Base-by-base conservation (phyloP, 2,329 filamentous ascomycete genomes). In the Pseudocercospora ulei region DNA sequence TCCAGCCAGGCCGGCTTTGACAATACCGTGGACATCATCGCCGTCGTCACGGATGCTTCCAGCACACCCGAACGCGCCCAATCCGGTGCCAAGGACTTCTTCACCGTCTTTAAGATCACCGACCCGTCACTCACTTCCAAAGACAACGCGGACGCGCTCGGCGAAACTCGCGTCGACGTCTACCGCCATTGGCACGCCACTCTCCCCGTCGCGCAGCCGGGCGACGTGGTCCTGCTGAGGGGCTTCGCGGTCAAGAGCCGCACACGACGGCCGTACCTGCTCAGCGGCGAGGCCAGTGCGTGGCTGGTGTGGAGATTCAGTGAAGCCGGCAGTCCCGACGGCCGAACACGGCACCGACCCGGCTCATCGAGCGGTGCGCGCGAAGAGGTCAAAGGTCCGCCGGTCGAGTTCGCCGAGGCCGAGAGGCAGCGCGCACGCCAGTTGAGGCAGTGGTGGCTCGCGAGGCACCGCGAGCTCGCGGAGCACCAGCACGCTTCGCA, bases 291-390 rank as follows among this genome's bases (percentile, higher is more conserved):
- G 4, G 59, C 62, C 31, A 66, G 63, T 37, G 58, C 56, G 2
- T 71, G 67, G 67, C 67, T 64, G 40, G 66, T 69, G 2, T 70
- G 66, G 65, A 53, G 63, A 3, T 47, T 48, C 16, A 38, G 33
- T 9, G 46, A 55, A 41, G 25, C 47, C 51, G 57, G 56, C 0
- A 39, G 35, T 6, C 52, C 53, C 33, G 54, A 45, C 3, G 52
- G 18, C 3, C 20, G 37, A 3, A 29, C 14, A 6, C 41, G 40
- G 16, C 44, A 43, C 31, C 43, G 41, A n/a, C 41, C 41, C n/a
- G 36, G 36, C 7, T 26, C 22, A n/a, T 35, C 23, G 16, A 36
- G 29, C 11, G 36, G 16, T 9, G 51, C 53, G 5, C 48, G 48
- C 13, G 67, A 69, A 44, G 66, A 69, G 49, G 51, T 65, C 3